Evolutionary conservation across 768 basidiomycete species (phyloP), one percentile per base, ranked within the genome.

Genomic region (Termitomyces sp.): DNA sequence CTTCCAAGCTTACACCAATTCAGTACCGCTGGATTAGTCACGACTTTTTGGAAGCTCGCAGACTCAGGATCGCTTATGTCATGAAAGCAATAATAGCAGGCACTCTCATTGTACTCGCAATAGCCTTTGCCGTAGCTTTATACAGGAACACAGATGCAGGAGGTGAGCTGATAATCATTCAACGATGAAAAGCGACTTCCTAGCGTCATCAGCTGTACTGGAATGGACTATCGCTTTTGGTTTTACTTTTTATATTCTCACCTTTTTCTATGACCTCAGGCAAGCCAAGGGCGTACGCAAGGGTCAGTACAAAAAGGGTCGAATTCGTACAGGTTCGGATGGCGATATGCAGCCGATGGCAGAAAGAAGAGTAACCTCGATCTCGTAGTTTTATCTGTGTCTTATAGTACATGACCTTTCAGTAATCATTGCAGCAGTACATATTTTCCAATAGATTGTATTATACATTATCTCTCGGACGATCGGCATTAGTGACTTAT

Each of bases 171-270:
- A 22, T 13, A 31, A 33, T 20, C 2, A 16, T 28, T 5, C 7
- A 6, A 26, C 24, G 13, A 42, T 29, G n/a, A 6, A 31, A 56
- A 56, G 39, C 58, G 18, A 10, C 46, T 55, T 16, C 24, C 31
- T 34, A 36, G 13, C 13, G 28, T 53, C 29, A 51, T 6, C 56
- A 84, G 87, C 78, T n/a, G 69, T 90, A 55, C 64, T 92, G 7
- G 90, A 92, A 69, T 92, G 90, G 90, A 65, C 69, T 0, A 88
- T 92, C 50, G 79, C 81, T 4, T 85, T 91, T 54, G 82, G 87
- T 8, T 90, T 84, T 68, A 85, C 85, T 5, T 78, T 88, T 62
- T 92, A 88, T 69, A 72, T 90, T 41, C 73, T 89, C 57, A 86
- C 88, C 0, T 92, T 88, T 72, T 82, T 69, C 61, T 87, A 80